A percentile compares a stretch with the other conserved stretches of the same genome.
Conservation (phyloP, 2,329 filamentous ascomycete genomes). For the Nectriaceae sp. region DNA sequence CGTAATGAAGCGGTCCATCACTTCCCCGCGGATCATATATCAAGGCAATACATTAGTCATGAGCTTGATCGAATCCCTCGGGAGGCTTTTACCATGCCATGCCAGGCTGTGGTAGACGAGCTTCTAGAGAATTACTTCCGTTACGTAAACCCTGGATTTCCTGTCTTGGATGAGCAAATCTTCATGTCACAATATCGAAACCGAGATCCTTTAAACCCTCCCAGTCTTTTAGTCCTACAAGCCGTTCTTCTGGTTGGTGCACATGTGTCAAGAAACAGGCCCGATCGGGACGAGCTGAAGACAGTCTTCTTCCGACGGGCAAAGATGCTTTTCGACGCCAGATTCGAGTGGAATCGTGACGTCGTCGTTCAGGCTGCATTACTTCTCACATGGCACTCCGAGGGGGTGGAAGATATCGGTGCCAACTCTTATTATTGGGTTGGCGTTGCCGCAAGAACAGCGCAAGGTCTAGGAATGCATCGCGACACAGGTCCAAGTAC, state of each 20-base stretch:
- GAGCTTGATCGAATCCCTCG: constrained; percentile 2
- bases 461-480: constrained; percentile 51
- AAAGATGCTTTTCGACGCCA: constrained; percentile 51
- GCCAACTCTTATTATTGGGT: constrained; percentile 50
- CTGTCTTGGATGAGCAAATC: constrained; percentile 4
- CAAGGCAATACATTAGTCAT: background rate
- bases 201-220: background rate
- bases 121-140: constrained; percentile 2
- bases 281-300: constrained; percentile 26
- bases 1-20: background rate
- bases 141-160: constrained; percentile 4
- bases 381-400: constrained; percentile 52
- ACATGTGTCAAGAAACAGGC: background rate
- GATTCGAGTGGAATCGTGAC: constrained; percentile 51
- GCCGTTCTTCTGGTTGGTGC: constrained; percentile 6
- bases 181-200: constrained; percentile 4
- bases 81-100: constrained; percentile 1
- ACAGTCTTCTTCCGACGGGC: constrained; percentile 49
- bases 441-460: constrained; percentile 49
- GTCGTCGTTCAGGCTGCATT: constrained; percentile 51
- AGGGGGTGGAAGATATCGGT: constrained; percentile 50
- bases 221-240: background rate
- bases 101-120: background rate
- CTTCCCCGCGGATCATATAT: background rate
- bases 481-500: constrained; percentile 18